Percentiles rank a stretch among this genome's conserved stretches.
Evolutionary conservation across 164 flowering plant species (phyloP).

Genomic region (Vitis riparia): DNA sequence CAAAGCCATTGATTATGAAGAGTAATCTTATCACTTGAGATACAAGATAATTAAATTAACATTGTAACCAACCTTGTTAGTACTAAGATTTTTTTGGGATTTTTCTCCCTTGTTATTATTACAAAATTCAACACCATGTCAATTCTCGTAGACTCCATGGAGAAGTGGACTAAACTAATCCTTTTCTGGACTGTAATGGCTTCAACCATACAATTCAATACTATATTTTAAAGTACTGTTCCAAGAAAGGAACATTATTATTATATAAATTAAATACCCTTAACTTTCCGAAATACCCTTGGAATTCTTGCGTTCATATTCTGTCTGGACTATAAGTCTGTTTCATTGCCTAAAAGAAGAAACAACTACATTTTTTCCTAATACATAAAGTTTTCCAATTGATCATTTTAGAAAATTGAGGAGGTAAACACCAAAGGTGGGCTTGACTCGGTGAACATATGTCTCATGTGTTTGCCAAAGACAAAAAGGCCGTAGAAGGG

Average conservation of each 20-base stretch:
- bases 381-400: too few species aligned
- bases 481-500: too few species aligned
- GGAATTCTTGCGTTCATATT: too few species aligned
- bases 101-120: too few species aligned
- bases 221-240: not conserved
- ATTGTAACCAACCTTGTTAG: not conserved
- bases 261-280: not conserved
- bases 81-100: not conserved
- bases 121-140: not conserved
- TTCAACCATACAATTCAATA: not conserved
- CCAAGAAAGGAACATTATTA: not conserved
- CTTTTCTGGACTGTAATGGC: not conserved
- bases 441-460: too few species aligned
- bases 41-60: conserved; percentile 3
- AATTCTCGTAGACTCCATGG: not conserved
- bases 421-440: too few species aligned
- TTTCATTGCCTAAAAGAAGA: too few species aligned
- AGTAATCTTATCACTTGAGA: conserved; percentile 12
- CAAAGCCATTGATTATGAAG: not conserved
- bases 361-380: too few species aligned
- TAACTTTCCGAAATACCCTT: not conserved
- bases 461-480: too few species aligned
- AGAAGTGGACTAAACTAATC: not conserved
- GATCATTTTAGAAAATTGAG: too few species aligned
- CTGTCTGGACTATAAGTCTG: too few species aligned